Base-by-base conservation (phyloP, 2,329 filamentous ascomycete species). In the Macrophomina tecta region DNA sequence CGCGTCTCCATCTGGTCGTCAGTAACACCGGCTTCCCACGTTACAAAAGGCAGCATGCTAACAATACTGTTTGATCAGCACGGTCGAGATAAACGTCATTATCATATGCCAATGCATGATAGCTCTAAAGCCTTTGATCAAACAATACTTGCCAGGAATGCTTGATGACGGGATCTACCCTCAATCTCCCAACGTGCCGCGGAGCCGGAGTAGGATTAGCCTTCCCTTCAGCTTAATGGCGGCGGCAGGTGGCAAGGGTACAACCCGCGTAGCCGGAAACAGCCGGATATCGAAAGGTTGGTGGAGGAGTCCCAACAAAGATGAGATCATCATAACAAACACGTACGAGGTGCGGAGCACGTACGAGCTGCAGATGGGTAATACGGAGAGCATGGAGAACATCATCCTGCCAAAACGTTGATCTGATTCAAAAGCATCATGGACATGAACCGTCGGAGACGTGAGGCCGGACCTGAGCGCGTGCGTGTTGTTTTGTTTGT, bases 81-180 rank as follows among this genome's bases (percentile, higher is more conserved):
- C 90, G 12, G 87, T 97, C 65, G 93, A 97, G 77, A 91, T 96
- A 71, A 94, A 95, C 70, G 84, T 94, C 1, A 92, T 91, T 16
- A 92, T 96, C 70, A 89, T 91, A 61, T 94, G 91, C 74, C 92
- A 90, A 48, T 95, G 92, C 72, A 90, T 96, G 28, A 93, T 93
- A 5, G 93, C 90, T 0, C 81, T 96, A 63, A 97, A 96, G 75
- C 92, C 93, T 4, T 82, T 97, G 5, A 87, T 93, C 66, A 86
- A 91, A 38, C 78, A 83, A 11, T 79, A 86, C 60, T 69, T 85
- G 55, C 85, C 85, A 5, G 79, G 79, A 51, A 73, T 86, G 72
- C 81, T 87, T 52, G 80, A 81, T 62, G 82, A 84, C 69, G 68
- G 69, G 1, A 14, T 46, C 28, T 34, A 46, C 9, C 40, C 56